phyloP scores from a whole-genome alignment of 2,329 filamentous ascomycete species.

The Akanthomyces muscarius region DNA sequence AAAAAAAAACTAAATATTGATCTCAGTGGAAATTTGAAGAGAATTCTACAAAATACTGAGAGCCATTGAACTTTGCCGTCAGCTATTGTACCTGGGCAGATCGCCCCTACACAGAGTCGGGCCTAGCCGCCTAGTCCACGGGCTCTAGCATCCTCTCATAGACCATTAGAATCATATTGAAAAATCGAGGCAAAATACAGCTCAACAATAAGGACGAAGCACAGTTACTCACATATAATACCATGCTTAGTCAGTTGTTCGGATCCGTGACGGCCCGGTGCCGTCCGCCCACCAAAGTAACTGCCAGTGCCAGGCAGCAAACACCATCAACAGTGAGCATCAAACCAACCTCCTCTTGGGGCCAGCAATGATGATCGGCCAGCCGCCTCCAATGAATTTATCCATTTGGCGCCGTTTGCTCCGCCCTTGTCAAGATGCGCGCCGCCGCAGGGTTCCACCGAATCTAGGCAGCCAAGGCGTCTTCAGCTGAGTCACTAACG shows the following conservation, averaged over 20 bases:
- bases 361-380: not conserved
- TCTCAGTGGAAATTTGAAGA: too few species aligned
- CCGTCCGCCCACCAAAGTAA: not conserved
- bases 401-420: not conserved
- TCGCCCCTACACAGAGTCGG: not conserved
- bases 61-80: too few species aligned
- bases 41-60: too few species aligned
- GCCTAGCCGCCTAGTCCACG: not conserved
- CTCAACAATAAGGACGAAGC: not conserved
- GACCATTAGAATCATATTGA: not conserved
- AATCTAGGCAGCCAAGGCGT: constrained; percentile 9
- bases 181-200: not conserved
- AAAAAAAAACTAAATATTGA: not conserved
- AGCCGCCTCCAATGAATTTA: not conserved
- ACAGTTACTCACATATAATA: too few species aligned
- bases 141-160: not conserved
- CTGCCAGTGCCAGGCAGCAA: not conserved
- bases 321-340: not conserved
- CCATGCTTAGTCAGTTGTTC: not conserved
- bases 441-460: not conserved
- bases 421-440: not conserved
- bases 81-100: not conserved
- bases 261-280: not conserved
- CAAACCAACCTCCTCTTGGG: not conserved
- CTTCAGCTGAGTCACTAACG: constrained; percentile 9